Percentiles rank a stretch among this genome's conserved stretches.
These are phyloP conservation scores for Erodium trifolium DNA, from an alignment of 441 rosid genomes.

Conservation along the genomic window DNA sequence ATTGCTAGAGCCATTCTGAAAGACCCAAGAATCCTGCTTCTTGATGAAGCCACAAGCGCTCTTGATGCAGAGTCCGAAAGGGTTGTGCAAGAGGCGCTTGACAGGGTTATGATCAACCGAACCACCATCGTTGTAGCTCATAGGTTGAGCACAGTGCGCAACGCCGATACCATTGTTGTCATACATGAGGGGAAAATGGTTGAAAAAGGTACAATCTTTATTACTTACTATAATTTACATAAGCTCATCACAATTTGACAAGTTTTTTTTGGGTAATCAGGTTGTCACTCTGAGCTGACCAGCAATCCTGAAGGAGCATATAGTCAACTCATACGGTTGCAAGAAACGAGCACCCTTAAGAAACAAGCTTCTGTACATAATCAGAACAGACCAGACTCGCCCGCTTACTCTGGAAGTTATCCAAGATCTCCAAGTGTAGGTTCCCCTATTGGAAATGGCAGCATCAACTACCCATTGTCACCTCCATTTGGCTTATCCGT, in stretches of 20 bases:
- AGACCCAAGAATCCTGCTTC: slow-evolving; percentile 55
- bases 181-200: slow-evolving; percentile 56
- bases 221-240: background rate
- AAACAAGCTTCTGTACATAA: slow-evolving; percentile 15
- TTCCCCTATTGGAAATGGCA: slow-evolving; percentile 16
- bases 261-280: slow-evolving; percentile 25
- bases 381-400: slow-evolving; percentile 21
- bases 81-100: slow-evolving; percentile 61
- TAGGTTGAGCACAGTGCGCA: slow-evolving; percentile 57
- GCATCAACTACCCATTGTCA: slow-evolving; percentile 26
- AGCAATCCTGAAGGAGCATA: slow-evolving; percentile 55
- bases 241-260: background rate
- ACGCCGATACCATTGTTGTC: slow-evolving; percentile 57
- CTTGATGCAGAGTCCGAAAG: slow-evolving; percentile 69
- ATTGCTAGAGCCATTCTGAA: slow-evolving; percentile 78
- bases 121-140: slow-evolving; percentile 78
- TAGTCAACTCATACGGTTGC: slow-evolving; percentile 38
- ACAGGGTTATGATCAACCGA: slow-evolving; percentile 44
- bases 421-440: slow-evolving; percentile 43
- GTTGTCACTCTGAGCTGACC: slow-evolving; percentile 55
- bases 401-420: slow-evolving; percentile 26
- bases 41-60: slow-evolving; percentile 79
- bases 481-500: slow-evolving; percentile 25
- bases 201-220: slow-evolving; percentile 40
- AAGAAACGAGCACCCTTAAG: slow-evolving; percentile 29